Conservation (phyloP, 2,329 filamentous ascomycete species). For the Penicillium sp. region DNA sequence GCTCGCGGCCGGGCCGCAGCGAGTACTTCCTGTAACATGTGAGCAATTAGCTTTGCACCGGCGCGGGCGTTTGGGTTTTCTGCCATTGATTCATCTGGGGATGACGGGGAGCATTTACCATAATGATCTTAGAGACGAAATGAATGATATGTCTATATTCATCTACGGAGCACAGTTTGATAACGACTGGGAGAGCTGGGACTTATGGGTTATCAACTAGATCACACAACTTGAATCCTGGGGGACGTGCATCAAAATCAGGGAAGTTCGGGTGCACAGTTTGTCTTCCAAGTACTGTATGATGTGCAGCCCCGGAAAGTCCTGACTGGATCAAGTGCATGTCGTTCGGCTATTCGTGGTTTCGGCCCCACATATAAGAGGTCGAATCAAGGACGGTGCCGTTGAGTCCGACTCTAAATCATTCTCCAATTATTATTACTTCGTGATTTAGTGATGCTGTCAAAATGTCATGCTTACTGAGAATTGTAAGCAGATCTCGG, state of each 20-base stretch:
- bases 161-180: background rate
- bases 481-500: background rate
- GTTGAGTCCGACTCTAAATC: too few species aligned
- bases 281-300: too few species aligned
- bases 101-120: constrained; percentile 31
- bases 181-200: background rate
- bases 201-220: background rate
- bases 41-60: constrained; percentile 30
- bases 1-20: constrained; percentile 46
- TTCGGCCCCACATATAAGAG: too few species aligned
- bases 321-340: too few species aligned
- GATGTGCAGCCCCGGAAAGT: too few species aligned
- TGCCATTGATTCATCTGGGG: constrained; percentile 16
- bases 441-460: too few species aligned
- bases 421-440: too few species aligned
- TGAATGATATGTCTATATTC: constrained; percentile 23
- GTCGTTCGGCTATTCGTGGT: too few species aligned
- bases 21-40: constrained; percentile 50
- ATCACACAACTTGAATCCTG: background rate
- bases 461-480: too few species aligned
- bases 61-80: constrained; percentile 34
- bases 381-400: too few species aligned
- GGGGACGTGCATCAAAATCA: background rate
- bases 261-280: too few species aligned
- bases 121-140: constrained; percentile 39